Percentiles rank a stretch among this genome's conserved stretches.
phyloP scores from a whole-genome alignment of 495 filamentous ascomycete species.

The Parmelia sp. region DNA sequence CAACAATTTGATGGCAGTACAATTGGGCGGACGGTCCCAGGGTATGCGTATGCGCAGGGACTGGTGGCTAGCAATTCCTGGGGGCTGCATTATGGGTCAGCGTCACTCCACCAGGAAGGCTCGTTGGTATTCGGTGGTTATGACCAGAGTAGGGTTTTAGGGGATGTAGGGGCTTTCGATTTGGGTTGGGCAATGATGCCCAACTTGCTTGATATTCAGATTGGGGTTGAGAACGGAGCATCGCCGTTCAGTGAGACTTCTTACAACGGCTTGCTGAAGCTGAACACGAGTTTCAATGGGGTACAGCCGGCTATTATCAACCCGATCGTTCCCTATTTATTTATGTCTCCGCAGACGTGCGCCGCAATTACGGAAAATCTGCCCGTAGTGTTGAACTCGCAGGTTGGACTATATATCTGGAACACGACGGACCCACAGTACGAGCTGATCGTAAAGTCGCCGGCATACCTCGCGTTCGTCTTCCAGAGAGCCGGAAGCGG shows the following conservation, averaged over 20 bases:
- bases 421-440: constrained; percentile 39
- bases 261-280: constrained; percentile 33
- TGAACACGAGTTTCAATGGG: constrained; percentile 30
- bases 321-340: constrained; percentile 43
- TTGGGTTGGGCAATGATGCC: constrained; percentile 18
- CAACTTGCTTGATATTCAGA: constrained; percentile 37
- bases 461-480: constrained; percentile 45
- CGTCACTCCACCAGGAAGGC: constrained; percentile 33
- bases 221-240: constrained; percentile 39
- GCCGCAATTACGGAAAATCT: constrained; percentile 41
- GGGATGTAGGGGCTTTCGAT: constrained; percentile 21
- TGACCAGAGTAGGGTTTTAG: constrained; percentile 40
- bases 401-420: constrained; percentile 47
- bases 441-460: constrained; percentile 38
- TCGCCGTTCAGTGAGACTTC: constrained; percentile 34
- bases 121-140: constrained; percentile 49
- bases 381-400: constrained; percentile 38
- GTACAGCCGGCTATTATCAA: constrained; percentile 31
- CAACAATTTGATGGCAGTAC: background rate
- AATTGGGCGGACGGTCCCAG: constrained; percentile 10
- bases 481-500: constrained; percentile 29
- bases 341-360: constrained; percentile 46
- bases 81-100: constrained; percentile 50
- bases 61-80: constrained; percentile 45
- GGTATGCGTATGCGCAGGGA: background rate